These are phyloP conservation scores for Aureobasidium sp. DNA, from an alignment of 2,329 filamentous ascomycete genomes.

Conservation along the genomic window DNA sequence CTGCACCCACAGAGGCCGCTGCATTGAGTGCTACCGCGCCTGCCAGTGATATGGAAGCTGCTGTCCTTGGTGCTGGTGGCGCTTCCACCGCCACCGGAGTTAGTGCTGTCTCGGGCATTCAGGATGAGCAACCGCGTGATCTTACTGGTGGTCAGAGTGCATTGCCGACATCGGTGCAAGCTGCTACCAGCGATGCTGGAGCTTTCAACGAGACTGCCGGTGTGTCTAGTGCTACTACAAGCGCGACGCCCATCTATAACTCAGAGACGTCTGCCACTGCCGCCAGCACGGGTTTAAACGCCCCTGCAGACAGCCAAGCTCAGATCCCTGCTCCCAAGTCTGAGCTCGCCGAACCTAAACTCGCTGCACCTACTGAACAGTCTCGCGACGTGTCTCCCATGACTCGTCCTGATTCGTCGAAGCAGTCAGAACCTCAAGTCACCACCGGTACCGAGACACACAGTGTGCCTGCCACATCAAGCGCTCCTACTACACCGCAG, in stretches of 20 bases:
- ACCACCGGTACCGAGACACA: constrained; percentile 35
- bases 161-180: background rate
- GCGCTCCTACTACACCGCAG: constrained; percentile 15
- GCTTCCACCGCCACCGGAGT: constrained; percentile 15
- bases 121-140: constrained; percentile 19
- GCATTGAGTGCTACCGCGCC: constrained; percentile 32
- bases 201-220: constrained; percentile 2
- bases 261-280: constrained; percentile 23
- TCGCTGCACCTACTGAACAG: constrained; percentile 26
- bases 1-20: constrained; percentile 36
- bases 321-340: constrained; percentile 17
- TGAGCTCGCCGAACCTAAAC: constrained; percentile 3
- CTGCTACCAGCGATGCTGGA: background rate
- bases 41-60: constrained; percentile 11
- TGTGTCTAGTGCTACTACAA: background rate
- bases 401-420: constrained; percentile 30
- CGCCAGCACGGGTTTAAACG: constrained; percentile 30
- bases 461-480: constrained; percentile 20
- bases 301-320: constrained; percentile 28
- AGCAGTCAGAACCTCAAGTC: constrained; percentile 30
- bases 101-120: constrained; percentile 5
- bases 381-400: constrained; percentile 38
- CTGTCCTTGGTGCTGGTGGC: constrained; percentile 3
- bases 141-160: constrained; percentile 2
- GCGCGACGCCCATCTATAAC: background rate